Conservation (phyloP, 1,284 basidiomycete species). For the Fomes fomentarius region DNA sequence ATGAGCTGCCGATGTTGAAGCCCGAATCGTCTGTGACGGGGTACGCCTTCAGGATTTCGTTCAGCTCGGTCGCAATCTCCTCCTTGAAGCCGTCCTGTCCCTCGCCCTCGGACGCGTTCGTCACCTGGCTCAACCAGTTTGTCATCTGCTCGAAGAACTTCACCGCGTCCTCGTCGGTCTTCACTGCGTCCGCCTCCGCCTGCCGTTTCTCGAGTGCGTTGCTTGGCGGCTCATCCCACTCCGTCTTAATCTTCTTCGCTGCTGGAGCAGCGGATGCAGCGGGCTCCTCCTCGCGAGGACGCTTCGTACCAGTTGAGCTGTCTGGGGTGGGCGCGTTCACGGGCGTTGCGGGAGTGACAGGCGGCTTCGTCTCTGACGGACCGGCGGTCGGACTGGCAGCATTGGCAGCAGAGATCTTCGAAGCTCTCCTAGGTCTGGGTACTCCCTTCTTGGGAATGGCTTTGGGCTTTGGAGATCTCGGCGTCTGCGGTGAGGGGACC, state of each 20-base stretch:
- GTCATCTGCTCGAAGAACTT: constrained; percentile 66
- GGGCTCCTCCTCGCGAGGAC: constrained; percentile 62
- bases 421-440: constrained; percentile 37
- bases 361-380: constrained; percentile 30
- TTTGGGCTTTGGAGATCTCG: constrained; percentile 41
- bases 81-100: constrained; percentile 46
- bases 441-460: constrained; percentile 44
- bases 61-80: constrained; percentile 62
- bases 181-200: constrained; percentile 58
- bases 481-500: constrained; percentile 48
- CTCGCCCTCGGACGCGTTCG: constrained; percentile 45
- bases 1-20: constrained; percentile 24
- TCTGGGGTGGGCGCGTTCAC: constrained; percentile 29
- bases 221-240: constrained; percentile 64
- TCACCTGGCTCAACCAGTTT: constrained; percentile 55
- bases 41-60: constrained; percentile 62
- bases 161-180: constrained; percentile 66
- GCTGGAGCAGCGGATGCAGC: constrained; percentile 49
- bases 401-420: constrained; percentile 19
- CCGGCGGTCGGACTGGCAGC: constrained; percentile 18
- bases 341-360: constrained; percentile 37
- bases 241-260: constrained; percentile 69
- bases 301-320: constrained; percentile 46
- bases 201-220: constrained; percentile 57
- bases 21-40: constrained; percentile 39